Conservation (phyloP, 2,329 filamentous ascomycete species). For the Diaporthe caulivora region DNA sequence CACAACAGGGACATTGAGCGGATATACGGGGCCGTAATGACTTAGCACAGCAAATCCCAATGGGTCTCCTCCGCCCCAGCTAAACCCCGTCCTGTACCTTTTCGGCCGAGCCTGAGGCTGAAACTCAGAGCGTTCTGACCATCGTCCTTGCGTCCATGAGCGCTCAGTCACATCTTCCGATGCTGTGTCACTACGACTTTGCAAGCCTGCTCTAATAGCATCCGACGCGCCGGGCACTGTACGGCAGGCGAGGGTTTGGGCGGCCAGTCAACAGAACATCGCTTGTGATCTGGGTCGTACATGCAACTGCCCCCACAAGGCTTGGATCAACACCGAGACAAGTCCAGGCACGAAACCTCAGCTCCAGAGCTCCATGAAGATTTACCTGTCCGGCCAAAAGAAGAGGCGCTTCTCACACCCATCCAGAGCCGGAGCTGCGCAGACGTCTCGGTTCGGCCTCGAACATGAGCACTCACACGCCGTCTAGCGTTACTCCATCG, state of each 20-base stretch:
- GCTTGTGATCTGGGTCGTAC: not conserved
- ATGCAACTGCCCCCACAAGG: not conserved
- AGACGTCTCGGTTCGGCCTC: conserved; percentile 35
- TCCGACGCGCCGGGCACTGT: not conserved
- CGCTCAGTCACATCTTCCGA: not conserved
- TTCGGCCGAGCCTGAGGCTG: not conserved
- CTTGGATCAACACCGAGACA: conserved; percentile 27
- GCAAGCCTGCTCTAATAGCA: not conserved
- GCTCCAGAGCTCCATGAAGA: not conserved
- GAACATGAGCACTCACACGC: conserved; percentile 39
- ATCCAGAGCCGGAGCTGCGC: conserved; percentile 7
- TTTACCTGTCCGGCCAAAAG: not conserved
- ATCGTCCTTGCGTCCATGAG: not conserved
- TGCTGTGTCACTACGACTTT: not conserved
- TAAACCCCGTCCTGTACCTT: not conserved
- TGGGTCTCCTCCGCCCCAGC: not conserved
- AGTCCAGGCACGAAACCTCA: conserved; percentile 20
- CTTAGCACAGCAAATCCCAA: not conserved
- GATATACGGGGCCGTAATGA: not conserved
- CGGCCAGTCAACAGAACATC: not conserved
- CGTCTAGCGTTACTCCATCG: conserved; percentile 24
- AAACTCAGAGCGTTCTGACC: not conserved
- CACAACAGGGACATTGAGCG: not conserved
- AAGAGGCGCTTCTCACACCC: not conserved
- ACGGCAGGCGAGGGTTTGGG: not conserved